A percentile compares a stretch with the other conserved stretches of the same genome.
Conservation (phyloP, 495 filamentous ascomycete species). For the Cryomyces minteri region DNA sequence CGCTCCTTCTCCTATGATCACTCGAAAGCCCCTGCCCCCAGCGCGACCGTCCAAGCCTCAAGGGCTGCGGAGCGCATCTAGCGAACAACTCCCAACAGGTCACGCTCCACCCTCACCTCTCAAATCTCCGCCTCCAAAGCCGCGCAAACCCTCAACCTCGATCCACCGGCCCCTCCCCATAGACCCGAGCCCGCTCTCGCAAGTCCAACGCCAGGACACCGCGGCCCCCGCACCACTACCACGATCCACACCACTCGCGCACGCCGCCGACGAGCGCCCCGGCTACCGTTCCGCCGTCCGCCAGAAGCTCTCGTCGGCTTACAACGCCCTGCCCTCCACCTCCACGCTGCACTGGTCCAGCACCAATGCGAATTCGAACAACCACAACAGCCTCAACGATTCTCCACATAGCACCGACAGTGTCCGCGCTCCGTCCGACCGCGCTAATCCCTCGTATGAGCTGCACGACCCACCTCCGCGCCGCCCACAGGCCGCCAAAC, state of each 20-base stretch:
- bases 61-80: slow-evolving; percentile 16
- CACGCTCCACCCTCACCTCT: not conserved
- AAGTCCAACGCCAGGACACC: slow-evolving; percentile 1
- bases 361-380: not conserved
- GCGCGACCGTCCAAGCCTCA: slow-evolving; percentile 17
- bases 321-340: slow-evolving; percentile 28
- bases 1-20: slow-evolving; percentile 2
- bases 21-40: slow-evolving; percentile 10
- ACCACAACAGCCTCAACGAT: not conserved
- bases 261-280: slow-evolving; percentile 5
- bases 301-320: slow-evolving; percentile 24
- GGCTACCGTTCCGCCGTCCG: slow-evolving; percentile 18
- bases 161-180: slow-evolving; percentile 1
- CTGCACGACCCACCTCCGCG: not conserved
- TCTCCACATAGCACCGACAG: too few species aligned
- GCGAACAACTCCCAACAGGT: not conserved
- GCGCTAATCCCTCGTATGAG: not conserved
- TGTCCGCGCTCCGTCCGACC: too few species aligned
- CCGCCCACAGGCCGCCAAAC: not conserved
- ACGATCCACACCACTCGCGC: slow-evolving; percentile 1
- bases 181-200: slow-evolving; percentile 1
- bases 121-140: slow-evolving; percentile 17
- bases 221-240: not conserved
- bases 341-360: slow-evolving; percentile 8
- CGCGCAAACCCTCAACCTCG: slow-evolving; percentile 7